Base-by-base conservation (phyloP, 768 basidiomycete genomes). In the Amanita fuliginea region DNA sequence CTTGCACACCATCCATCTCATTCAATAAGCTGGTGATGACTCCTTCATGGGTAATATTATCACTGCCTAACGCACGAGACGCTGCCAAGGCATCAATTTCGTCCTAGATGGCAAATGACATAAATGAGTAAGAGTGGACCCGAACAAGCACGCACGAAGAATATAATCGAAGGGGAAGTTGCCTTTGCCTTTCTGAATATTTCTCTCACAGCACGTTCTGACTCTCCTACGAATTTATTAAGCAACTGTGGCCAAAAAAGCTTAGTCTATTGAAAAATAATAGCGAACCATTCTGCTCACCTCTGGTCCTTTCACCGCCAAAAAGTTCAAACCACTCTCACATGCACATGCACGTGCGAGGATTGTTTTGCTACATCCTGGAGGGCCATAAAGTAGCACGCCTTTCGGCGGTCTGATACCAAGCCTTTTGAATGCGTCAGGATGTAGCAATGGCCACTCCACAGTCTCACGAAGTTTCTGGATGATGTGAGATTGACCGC, bases 1-100 rank as follows among this genome's bases (percentile, higher is more conserved):
- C 92, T 64, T 97, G 90, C 0, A 98, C 87, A 16, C 96, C 96
- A 60, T 98, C 96, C 92, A 98, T 98, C 62, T 99, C 96, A 60
- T 95, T 98, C 49, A 99, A 63, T 10, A 99, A 71, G 53, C 83
- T 95, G 1, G 94, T 94, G 6, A 99, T 73, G 10, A 97, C 91
- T 6, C 96, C 93, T 56, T 90, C 86, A 56, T 92, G 86, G 0
- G 69, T 65, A 4, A 68, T 63, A 36, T 28, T 34, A 36, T 81
- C 80, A 2, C 68, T 66, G 13, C 80, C 76, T 40, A 80, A 77
- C 0, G 73, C 71, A 28, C 96, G 78, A 0, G 90, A 82, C 0
- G 81, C 79, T 2, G 88, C 94, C 1, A 99, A 74, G 0, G 94
- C 93, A 59, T 99, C 96, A 46, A 99, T 89, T 63, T 99, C 96